Base-by-base conservation (phyloP, 352 stramenopile species). In the Phytophthora lateralis region DNA sequence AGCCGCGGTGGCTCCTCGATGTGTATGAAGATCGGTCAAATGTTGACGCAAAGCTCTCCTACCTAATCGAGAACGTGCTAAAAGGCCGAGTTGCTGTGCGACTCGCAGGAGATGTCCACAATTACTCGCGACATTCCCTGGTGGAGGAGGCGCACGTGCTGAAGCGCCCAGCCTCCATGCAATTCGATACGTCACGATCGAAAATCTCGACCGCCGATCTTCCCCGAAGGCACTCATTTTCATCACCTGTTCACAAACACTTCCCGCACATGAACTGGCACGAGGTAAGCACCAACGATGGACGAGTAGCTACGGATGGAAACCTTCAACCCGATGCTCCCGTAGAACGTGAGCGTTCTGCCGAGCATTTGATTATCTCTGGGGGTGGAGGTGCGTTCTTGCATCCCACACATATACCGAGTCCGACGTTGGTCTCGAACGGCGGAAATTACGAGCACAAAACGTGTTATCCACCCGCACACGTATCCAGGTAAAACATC, bases 81-180 rank as follows among this genome's bases (percentile, higher is more conserved):
- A 75, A 88, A n/a, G 85, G 82, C 4, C 78, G 85, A 26, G 84
- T 94, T 17, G 78, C 85, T 9, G 35, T 96, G 8, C 78, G 87
- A 7, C 75, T 98, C 34, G 91, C 93, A 11, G 93, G 93, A 3
- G 93, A 98, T 71, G 85, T 98, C 27, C 93, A 98, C 75, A 97
- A 98, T 71, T 98, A 98, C 71, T 96, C 88, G 46, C 76, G 93
- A 0, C 88, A 98, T 66, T 92, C 93, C 9, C 69, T 94, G 17
- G 65, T 78, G 18, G 65, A 78, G 29, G 69, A 74, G 42, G 69
- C 58, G 14, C 51, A 69, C n/a, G 42, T 15, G 15, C 44, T 77
- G 14, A 77, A 71, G 47, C 69, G 69, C 42, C 65, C 64, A 42
- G 55, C 56, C 30, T 71, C 70, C 41, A 77, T 71, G 49, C 37